Evolutionary conservation across 2,329 filamentous ascomycete species (phyloP).

Genomic region (Akanthomyces lecanii): DNA sequence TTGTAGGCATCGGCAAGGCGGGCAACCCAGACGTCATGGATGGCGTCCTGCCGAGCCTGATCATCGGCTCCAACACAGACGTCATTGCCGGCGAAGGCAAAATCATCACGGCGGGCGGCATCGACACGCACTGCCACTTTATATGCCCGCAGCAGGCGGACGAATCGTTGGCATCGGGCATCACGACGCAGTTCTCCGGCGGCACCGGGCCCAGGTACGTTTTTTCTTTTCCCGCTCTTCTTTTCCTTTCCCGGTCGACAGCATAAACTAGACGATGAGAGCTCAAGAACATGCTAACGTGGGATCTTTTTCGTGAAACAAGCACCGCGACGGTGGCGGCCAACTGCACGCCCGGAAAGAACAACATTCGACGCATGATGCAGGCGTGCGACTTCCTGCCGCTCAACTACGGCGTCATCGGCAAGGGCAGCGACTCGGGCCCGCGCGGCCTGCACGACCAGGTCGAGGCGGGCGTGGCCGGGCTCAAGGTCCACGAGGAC

Average conservation of each 20-base stretch:
- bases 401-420: slow-evolving; percentile 85
- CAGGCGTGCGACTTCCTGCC: slow-evolving; percentile 79
- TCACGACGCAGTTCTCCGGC: slow-evolving; percentile 87
- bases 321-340: slow-evolving; percentile 83
- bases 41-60: slow-evolving; percentile 70
- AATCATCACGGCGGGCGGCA: slow-evolving; percentile 84
- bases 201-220: slow-evolving; percentile 78
- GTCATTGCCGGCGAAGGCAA: slow-evolving; percentile 86
- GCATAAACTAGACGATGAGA: no score
- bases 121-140: slow-evolving; percentile 89
- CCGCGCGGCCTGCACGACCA: slow-evolving; percentile 71
- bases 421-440: slow-evolving; percentile 85
- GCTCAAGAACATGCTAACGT: neutral
- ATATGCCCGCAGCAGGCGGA: slow-evolving; percentile 90
- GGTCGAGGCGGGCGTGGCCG: slow-evolving; percentile 76
- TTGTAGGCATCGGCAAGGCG: slow-evolving; percentile 89
- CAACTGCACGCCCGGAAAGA: slow-evolving; percentile 83
- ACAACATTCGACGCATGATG: slow-evolving; percentile 83
- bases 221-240: neutral
- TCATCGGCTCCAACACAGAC: slow-evolving; percentile 85
- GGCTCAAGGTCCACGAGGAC: slow-evolving; percentile 92
- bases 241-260: no score
- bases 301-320: slow-evolving; percentile 27
- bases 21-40: slow-evolving; percentile 98
- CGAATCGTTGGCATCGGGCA: slow-evolving; percentile 76